Conservation (phyloP, 163 green algal species). For the Picocystis sp. region DNA sequence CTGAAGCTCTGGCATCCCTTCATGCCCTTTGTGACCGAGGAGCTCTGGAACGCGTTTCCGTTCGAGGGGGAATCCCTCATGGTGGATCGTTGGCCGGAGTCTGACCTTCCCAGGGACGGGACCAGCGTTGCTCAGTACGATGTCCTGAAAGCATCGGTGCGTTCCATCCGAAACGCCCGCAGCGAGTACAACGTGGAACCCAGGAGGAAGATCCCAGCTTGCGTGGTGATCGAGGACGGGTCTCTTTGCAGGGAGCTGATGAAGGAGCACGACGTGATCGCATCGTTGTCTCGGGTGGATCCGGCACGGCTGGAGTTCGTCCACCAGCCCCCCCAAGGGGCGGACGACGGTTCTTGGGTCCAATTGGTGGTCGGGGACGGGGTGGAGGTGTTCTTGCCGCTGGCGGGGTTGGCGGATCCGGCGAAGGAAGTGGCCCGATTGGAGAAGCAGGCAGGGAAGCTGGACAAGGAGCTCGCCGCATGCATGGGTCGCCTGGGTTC, state of each 20-base stretch:
- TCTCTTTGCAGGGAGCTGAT: slow-evolving; percentile 18
- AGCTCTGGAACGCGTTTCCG: slow-evolving; percentile 50
- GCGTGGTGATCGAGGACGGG: slow-evolving; percentile 16
- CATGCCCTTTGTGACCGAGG: slow-evolving; percentile 96
- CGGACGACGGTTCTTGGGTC: slow-evolving; percentile 15
- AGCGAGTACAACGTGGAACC: slow-evolving; percentile 89
- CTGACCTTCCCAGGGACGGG: background rate
- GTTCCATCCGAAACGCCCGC: slow-evolving; percentile 70
- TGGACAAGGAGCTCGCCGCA: slow-evolving; percentile 49
- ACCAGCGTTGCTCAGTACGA: background rate
- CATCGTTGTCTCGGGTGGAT: too few relatives aligned
- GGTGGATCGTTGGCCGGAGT: slow-evolving; percentile 1
- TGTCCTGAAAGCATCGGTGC: slow-evolving; percentile 41
- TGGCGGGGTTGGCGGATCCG: slow-evolving; percentile 85
- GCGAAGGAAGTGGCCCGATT: slow-evolving; percentile 84
- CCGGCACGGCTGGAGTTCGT: too few relatives aligned
- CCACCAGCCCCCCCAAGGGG: too few relatives aligned
- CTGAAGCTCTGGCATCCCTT: slow-evolving; percentile 83
- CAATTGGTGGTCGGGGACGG: slow-evolving; percentile 70
- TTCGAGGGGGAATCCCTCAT: slow-evolving; percentile 6
- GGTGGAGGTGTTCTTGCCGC: slow-evolving; percentile 66
- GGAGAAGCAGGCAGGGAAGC: slow-evolving; percentile 67
- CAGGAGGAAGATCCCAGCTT: slow-evolving; percentile 36
- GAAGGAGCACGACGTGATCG: slow-evolving; percentile 17
- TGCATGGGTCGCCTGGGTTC: slow-evolving; percentile 38